phyloP scores from a whole-genome alignment of 208 protist species.

The Herpetomonas samuelpessoai region DNA sequence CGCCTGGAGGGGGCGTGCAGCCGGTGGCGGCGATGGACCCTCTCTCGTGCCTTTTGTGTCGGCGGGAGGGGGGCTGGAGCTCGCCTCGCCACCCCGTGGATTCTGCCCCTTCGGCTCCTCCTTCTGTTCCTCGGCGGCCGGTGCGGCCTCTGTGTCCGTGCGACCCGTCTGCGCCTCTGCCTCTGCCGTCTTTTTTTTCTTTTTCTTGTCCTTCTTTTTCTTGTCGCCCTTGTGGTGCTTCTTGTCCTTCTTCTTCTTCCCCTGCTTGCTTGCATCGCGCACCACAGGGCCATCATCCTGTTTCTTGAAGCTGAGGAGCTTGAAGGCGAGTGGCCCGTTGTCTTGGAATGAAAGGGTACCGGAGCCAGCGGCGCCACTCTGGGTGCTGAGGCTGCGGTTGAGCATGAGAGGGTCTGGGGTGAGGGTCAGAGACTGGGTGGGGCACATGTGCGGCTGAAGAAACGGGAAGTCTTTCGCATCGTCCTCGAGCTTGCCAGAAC shows the following conservation, averaged over 20 bases:
- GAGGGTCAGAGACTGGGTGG: neutral
- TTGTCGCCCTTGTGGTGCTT: constrained; percentile 9
- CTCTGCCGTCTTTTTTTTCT: constrained; percentile 2
- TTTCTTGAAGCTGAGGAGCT: constrained; percentile 13
- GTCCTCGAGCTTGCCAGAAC: neutral
- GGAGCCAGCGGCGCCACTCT: neutral
- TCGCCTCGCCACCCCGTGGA: too few relatives aligned
- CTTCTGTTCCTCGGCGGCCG: too few relatives aligned
- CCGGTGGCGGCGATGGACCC: too few relatives aligned
- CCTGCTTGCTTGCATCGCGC: neutral
- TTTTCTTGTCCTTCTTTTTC: constrained; percentile 6
- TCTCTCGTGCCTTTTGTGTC: too few relatives aligned
- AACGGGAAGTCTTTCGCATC: neutral
- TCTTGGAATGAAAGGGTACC: neutral
- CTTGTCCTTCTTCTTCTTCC: constrained; percentile 12
- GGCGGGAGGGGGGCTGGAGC: too few relatives aligned
- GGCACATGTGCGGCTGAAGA: neutral
- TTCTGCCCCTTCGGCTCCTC: too few relatives aligned
- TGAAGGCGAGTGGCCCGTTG: neutral
- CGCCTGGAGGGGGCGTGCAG: too few relatives aligned
- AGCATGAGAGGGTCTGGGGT: neutral
- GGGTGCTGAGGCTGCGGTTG: neutral
- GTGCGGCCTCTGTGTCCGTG: neutral
- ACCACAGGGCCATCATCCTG: constrained; percentile 11
- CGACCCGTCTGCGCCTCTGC: neutral